phyloP scores from a whole-genome alignment of 441 rosid species.

The Bocquillonia castaneifolia region DNA sequence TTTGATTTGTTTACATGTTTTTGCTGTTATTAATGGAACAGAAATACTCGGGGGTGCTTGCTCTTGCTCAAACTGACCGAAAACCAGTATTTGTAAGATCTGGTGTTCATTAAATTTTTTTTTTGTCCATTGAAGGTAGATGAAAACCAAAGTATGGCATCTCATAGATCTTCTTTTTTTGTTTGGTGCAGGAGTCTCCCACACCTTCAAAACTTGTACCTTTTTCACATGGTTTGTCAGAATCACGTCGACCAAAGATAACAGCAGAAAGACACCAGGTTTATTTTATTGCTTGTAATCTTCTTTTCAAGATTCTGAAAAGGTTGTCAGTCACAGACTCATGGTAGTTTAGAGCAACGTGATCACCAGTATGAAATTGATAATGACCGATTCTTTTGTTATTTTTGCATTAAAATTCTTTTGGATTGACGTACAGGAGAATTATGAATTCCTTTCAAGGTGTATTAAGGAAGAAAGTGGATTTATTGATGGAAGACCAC shows the following conservation, averaged over 20 bases:
- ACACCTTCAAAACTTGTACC: slow-evolving; percentile 84
- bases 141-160: neutral
- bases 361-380: neutral
- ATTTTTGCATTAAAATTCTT: slow-evolving; percentile 8
- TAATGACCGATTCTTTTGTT: neutral
- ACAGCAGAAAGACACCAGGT: slow-evolving; percentile 88
- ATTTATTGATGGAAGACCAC: slow-evolving; percentile 72
- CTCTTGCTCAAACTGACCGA: slow-evolving; percentile 48
- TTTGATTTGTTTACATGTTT: slow-evolving; percentile 10
- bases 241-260: slow-evolving; percentile 72
- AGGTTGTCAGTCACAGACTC: too few relatives aligned
- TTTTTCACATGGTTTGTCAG: slow-evolving; percentile 68
- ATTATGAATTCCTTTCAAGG: slow-evolving; percentile 76
- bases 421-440: slow-evolving; percentile 54
- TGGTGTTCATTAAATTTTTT: slow-evolving; percentile 11
- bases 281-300: slow-evolving; percentile 25
- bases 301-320: slow-evolving; percentile 10
- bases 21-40: slow-evolving; percentile 31
- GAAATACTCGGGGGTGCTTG: slow-evolving; percentile 57
- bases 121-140: slow-evolving; percentile 5
- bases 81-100: slow-evolving; percentile 70
- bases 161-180: slow-evolving; percentile 12
- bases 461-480: slow-evolving; percentile 88
- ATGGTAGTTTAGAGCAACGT: neutral
- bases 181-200: slow-evolving; percentile 79